Evolutionary conservation across 257 asterid genomes (phyloP), one percentile per base, ranked within the genome.

Genomic region (Solanum etuberosum): DNA sequence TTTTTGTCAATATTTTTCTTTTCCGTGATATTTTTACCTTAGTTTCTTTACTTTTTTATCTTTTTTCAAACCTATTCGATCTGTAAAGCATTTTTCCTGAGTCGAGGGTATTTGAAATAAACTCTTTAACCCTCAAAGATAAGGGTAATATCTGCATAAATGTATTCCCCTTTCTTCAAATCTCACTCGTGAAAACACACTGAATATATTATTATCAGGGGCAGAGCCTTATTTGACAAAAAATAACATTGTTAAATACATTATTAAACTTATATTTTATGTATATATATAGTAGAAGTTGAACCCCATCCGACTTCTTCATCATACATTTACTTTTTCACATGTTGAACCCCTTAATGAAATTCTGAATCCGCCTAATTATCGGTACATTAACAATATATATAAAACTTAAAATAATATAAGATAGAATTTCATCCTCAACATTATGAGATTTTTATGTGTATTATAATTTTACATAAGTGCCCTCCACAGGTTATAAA

Each of bases 401-500:
- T 29, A 20, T 18, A 1, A 51, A n/a, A 63, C 4, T 9, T 12
- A 27, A 68, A 35, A 37, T 9, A 10, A 38, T 12, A 23, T 37
- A 76, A 38, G 13, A 76, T 21, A 13, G 1, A 38, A 74, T 74
- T 74, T 74, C 34, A 74, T 34, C 14, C 12, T 38, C 57, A 74
- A 12, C 85, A 80, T 80, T 46, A 29, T 46, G 42, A 29, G 2
- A 31, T 81, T 20, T 80, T 48, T 81, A 48, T 31, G 7, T 48
- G 42, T 18, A 25, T 81, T 4, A 18, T 16, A 35, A 81, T 27
- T 81, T 78, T 43, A 78, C 84, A 3, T 18, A 29, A 18, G 12
- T 48, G 43, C 85, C 85, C 85, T 81, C 43, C 29, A 81, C 42
- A 81, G 68, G 29, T 48, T 81, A 81, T 81, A 81, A 81, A 81